Evolutionary conservation across 1,284 basidiomycete species (phyloP).

Genomic region (Boletus albobrunnescens): DNA sequence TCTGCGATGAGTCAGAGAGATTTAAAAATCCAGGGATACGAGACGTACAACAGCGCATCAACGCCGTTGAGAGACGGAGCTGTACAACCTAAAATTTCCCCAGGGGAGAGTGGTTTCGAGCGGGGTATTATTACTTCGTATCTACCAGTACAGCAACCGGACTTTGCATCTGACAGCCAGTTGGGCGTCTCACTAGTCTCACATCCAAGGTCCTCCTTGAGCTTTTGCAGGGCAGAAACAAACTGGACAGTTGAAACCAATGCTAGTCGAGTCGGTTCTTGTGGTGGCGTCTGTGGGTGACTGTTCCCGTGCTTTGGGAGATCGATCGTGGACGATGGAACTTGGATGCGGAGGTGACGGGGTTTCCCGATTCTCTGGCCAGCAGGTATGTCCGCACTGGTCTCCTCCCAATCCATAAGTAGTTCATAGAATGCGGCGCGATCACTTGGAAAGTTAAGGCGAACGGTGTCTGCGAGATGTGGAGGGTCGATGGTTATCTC

Average conservation of each 20-base stretch:
- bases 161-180: conserved; percentile 10
- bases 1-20: conserved; percentile 41
- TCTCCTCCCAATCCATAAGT: conserved; percentile 54
- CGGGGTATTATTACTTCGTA: conserved; percentile 86
- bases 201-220: conserved; percentile 73
- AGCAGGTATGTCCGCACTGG: conserved; percentile 44
- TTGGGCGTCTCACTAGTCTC: background rate
- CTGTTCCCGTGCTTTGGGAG: background rate
- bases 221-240: conserved; percentile 80
- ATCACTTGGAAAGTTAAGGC: conserved; percentile 85
- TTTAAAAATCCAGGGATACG: background rate
- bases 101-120: conserved; percentile 90
- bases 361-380: conserved; percentile 50
- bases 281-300: background rate
- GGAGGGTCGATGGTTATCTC: conserved; percentile 90
- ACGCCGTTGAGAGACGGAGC: conserved; percentile 79
- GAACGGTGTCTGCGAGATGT: conserved; percentile 81
- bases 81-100: conserved; percentile 96
- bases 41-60: conserved; percentile 80
- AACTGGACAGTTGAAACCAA: conserved; percentile 96
- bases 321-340: conserved; percentile 24
- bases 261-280: conserved; percentile 67
- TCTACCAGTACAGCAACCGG: conserved; percentile 51
- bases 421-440: conserved; percentile 57
- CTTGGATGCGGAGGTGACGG: conserved; percentile 57